A percentile compares a stretch with the other conserved stretches of the same genome.
Conservation (phyloP, 805 yeast species). For the Wickerhamomyces ciferrii region DNA sequence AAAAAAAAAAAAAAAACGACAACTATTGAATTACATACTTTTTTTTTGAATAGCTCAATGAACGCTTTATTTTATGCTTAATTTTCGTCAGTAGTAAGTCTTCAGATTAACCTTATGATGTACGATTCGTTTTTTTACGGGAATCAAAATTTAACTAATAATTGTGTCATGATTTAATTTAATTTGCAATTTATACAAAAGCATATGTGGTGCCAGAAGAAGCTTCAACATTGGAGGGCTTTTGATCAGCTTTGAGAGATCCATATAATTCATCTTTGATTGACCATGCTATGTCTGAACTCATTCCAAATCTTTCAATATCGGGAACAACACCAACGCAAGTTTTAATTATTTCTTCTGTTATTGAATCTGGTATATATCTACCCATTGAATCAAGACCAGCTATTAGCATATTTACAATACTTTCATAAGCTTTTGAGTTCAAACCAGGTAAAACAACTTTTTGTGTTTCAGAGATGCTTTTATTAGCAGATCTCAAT, state of each 20-base stretch:
- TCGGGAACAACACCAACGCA: constrained; percentile 14
- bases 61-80: no score
- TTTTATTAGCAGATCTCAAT: constrained; percentile 8
- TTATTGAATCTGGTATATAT: constrained; percentile 14
- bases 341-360: constrained; percentile 14
- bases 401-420: constrained; percentile 16
- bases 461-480: constrained; percentile 1
- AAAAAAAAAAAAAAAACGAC: no score
- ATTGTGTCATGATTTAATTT: no score
- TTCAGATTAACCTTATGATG: no score
- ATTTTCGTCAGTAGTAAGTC: no score
- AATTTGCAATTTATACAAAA: no score
- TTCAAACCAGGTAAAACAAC: constrained; percentile 20
- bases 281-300: constrained; percentile 21
- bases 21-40: no score
- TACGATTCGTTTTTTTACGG: no score
- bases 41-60: no score
- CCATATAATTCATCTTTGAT: not conserved
- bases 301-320: constrained; percentile 13
- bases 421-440: constrained; percentile 11
- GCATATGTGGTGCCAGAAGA: no score
- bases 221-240: not conserved
- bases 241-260: not conserved
- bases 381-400: constrained; percentile 16
- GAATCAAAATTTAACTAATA: no score